phyloP scores from a whole-genome alignment of 1,284 basidiomycete genomes.

The Puccinia novopanici region DNA sequence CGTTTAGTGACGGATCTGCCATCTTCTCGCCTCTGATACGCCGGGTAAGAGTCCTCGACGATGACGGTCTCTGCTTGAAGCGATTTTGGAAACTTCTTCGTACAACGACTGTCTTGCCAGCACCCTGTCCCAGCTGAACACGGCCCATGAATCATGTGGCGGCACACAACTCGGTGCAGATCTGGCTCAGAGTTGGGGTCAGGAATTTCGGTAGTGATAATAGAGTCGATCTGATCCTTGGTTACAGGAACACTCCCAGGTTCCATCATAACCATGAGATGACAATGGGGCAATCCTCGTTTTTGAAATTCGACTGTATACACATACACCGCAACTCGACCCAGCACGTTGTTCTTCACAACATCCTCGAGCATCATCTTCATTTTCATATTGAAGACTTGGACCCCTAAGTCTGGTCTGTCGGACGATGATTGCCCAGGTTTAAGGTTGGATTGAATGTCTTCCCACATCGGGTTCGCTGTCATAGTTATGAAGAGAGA shows the following conservation, averaged over 20 bases:
- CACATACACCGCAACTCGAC: not conserved
- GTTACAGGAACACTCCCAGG: not conserved
- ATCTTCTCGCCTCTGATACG: not conserved
- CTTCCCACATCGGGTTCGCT: slow-evolving; percentile 61
- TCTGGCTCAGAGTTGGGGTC: not conserved
- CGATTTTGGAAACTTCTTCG: not conserved
- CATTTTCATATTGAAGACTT: not conserved
- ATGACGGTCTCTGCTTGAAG: not conserved
- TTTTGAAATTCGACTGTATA: slow-evolving; percentile 32
- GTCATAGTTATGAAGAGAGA: slow-evolving; percentile 62
- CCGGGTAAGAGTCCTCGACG: not conserved
- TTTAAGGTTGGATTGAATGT: slow-evolving; percentile 61
- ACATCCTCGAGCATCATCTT: not conserved
- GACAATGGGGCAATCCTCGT: slow-evolving; percentile 5
- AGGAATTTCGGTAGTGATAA: not conserved
- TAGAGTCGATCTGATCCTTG: not conserved
- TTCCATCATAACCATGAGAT: not conserved
- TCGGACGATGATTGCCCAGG: not conserved
- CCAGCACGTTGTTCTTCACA: not conserved
- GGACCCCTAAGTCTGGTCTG: not conserved
- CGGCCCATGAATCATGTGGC: slow-evolving; percentile 16
- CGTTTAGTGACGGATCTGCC: not conserved
- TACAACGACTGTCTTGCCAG: not conserved
- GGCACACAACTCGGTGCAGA: not conserved
- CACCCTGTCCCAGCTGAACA: not conserved